A percentile compares a stretch with the other conserved stretches of the same genome.
Conservation (phyloP, 2,329 filamentous ascomycete species). For the Trichoderma sp. region DNA sequence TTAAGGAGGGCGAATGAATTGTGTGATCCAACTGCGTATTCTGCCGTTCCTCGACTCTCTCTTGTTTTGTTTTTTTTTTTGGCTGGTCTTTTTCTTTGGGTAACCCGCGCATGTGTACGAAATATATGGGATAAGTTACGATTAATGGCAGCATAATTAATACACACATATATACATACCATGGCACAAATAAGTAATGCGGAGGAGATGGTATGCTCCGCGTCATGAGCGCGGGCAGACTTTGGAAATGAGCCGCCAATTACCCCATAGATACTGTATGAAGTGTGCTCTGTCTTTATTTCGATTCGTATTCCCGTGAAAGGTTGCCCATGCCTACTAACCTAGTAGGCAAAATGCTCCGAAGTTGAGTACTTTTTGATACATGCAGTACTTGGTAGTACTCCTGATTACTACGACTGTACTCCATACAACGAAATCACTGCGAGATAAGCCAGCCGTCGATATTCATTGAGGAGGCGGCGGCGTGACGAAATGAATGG, state of each 20-base stretch:
- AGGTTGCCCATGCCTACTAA: neutral
- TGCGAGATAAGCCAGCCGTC: constrained; percentile 6
- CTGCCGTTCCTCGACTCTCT: neutral
- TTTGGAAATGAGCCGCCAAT: neutral
- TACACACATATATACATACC: neutral
- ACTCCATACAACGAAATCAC: neutral
- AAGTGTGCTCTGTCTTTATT: neutral
- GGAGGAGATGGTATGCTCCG: neutral
- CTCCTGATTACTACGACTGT: too few species aligned
- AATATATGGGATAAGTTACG: neutral
- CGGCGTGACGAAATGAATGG: constrained; percentile 17
- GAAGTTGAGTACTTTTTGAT: neutral
- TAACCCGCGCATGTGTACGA: constrained; percentile 8
- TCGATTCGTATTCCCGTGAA: neutral
- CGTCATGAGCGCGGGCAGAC: neutral
- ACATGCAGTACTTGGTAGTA: neutral
- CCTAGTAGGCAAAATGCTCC: too few species aligned
- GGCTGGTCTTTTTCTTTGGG: neutral
- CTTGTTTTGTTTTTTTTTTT: neutral
- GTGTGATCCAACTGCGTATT: neutral
- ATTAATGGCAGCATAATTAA: constrained; percentile 1
- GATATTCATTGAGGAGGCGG: neutral
- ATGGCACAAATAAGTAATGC: neutral
- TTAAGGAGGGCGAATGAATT: neutral
- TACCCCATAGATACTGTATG: neutral